These are phyloP conservation scores for Tilletiopsis washingtonensis DNA, from an alignment of 1,284 basidiomycete species.

Conservation along the genomic window DNA sequence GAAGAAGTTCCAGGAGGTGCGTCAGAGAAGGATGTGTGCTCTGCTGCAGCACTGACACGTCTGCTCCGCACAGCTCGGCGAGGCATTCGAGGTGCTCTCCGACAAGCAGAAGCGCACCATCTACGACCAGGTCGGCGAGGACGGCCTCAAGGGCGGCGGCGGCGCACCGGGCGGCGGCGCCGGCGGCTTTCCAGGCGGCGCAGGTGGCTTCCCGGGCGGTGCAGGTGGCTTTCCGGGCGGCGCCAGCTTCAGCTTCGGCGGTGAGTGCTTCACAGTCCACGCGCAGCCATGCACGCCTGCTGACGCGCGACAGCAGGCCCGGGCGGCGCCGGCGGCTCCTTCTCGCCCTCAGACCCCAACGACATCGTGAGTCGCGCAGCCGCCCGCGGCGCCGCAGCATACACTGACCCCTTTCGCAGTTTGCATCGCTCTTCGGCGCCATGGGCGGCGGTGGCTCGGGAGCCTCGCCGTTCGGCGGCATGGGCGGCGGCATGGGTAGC, in stretches of 20 bases:
- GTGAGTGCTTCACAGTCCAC: too few species aligned
- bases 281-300: too few species aligned
- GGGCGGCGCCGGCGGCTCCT: constrained; percentile 33
- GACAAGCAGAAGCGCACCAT: constrained; percentile 86
- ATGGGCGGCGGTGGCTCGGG: constrained; percentile 9
- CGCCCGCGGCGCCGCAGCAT: too few species aligned
- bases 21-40: too few species aligned
- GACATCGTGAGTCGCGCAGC: constrained; percentile 85
- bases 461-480: neutral
- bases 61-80: too few species aligned
- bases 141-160: constrained; percentile 80
- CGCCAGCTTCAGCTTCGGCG: constrained; percentile 31
- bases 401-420: too few species aligned
- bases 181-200: constrained; percentile 31
- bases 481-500: constrained; percentile 22
- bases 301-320: too few species aligned
- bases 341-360: constrained; percentile 63
- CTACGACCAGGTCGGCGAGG: constrained; percentile 93
- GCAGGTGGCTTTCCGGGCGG: constrained; percentile 21
- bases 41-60: too few species aligned
- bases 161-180: constrained; percentile 46
- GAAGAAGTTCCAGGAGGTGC: constrained; percentile 90
- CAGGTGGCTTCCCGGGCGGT: constrained; percentile 20
- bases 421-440: constrained; percentile 7
- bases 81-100: constrained; percentile 92